These are phyloP conservation scores for Pseudocercospora macadamiae DNA, from an alignment of 2,329 filamentous ascomycete species.

Conservation along the genomic window DNA sequence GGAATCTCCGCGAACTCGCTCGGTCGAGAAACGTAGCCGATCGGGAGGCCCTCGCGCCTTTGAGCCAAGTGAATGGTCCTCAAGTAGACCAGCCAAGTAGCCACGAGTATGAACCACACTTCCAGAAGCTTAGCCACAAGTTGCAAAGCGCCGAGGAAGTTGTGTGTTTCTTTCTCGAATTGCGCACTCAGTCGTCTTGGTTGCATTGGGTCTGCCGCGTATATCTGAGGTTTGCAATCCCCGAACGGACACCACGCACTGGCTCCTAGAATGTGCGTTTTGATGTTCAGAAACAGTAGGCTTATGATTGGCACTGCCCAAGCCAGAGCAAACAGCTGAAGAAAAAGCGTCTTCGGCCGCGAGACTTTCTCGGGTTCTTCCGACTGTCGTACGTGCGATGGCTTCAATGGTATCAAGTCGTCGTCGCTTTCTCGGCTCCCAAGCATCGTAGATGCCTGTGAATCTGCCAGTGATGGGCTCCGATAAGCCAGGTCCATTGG, in stretches of 20 bases:
- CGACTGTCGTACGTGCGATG: neutral
- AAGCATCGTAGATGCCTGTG: neutral
- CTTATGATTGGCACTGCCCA: constrained; percentile 35
- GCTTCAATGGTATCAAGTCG: neutral
- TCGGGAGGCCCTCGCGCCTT: constrained; percentile 30
- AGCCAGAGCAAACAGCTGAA: constrained; percentile 30
- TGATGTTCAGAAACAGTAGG: constrained; percentile 35
- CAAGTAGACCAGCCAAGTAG: constrained; percentile 34
- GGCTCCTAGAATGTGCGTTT: constrained; percentile 32
- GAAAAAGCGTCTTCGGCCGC: constrained; percentile 4
- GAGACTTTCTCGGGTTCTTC: neutral
- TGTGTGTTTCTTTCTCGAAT: constrained; percentile 32
- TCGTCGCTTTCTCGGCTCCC: neutral
- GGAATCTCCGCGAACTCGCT: constrained; percentile 33
- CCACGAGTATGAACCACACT: constrained; percentile 38
- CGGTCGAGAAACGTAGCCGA: constrained; percentile 35
- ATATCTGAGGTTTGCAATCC: constrained; percentile 20
- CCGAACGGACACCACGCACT: constrained; percentile 34
- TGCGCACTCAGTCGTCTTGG: constrained; percentile 1
- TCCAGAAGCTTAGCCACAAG: constrained; percentile 38
- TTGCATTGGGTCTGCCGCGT: constrained; percentile 9
- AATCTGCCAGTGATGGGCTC: neutral
- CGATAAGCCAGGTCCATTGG: neutral
- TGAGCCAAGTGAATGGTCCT: constrained; percentile 32
- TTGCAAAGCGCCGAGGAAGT: constrained; percentile 36